phyloP scores from a whole-genome alignment of 2,329 filamentous ascomycete species.

The Penicillium sp. region DNA sequence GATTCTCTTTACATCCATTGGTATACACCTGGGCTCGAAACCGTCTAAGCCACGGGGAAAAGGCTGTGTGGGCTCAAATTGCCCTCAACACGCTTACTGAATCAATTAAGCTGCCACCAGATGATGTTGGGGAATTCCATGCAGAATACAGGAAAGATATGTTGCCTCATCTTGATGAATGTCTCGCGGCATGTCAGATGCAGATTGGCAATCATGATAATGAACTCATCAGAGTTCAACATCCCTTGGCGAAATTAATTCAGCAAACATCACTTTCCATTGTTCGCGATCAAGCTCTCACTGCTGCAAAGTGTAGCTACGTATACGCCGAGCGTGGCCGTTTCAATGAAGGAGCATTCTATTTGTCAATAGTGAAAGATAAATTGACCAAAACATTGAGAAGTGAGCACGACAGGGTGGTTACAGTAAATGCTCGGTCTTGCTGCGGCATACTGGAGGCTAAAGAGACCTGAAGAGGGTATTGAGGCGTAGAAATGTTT shows the following conservation, averaged over 20 bases:
- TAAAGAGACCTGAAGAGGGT: conserved; percentile 15
- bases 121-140: conserved; percentile 13
- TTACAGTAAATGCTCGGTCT: conserved; percentile 14
- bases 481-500: conserved; percentile 15
- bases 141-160: conserved; percentile 21
- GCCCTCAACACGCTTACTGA: conserved; percentile 15
- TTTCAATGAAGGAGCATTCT: conserved; percentile 17
- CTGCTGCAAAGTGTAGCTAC: conserved; percentile 20
- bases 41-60: conserved; percentile 19
- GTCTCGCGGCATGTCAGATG: conserved; percentile 12
- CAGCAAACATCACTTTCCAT: conserved; percentile 11
- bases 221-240: conserved; percentile 6
- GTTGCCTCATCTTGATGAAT: conserved; percentile 21
- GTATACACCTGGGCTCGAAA: conserved; percentile 31
- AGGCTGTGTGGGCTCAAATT: conserved; percentile 16
- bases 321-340: conserved; percentile 19
- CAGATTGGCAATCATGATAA: conserved; percentile 1
- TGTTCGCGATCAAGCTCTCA: conserved; percentile 12
- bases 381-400: conserved; percentile 12
- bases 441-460: conserved; percentile 13
- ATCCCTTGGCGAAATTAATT: conserved; percentile 7
- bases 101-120: conserved; percentile 15
- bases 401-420: conserved; percentile 11
- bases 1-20: conserved; percentile 29
- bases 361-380: conserved; percentile 17